phyloP scores from a whole-genome alignment of 2,329 filamentous ascomycete genomes.

The Ilyonectria robusta region DNA sequence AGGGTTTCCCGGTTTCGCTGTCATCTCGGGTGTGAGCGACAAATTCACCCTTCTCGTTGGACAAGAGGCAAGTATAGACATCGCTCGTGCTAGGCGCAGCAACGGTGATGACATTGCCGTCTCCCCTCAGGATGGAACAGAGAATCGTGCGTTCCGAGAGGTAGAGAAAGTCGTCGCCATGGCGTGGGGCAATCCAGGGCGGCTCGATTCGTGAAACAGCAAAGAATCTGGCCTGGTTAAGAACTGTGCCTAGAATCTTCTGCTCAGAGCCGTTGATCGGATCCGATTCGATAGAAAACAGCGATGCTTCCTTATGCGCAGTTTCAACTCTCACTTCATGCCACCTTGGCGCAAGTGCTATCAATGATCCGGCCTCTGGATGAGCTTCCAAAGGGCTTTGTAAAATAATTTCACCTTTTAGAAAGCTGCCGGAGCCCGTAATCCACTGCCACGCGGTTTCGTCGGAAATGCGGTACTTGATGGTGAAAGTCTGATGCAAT shows the following conservation, averaged over 20 bases:
- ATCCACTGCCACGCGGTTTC: slow-evolving; percentile 7
- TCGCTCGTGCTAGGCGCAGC: not conserved
- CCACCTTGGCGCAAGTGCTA: not conserved
- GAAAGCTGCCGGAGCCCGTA: not conserved
- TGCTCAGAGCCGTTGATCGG: not conserved
- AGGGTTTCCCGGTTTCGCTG: not conserved
- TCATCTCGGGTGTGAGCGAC: slow-evolving; percentile 1
- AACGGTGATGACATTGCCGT: slow-evolving; percentile 5
- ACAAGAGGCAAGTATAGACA: not conserved
- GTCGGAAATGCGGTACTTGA: slow-evolving; percentile 7
- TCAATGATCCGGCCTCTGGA: not conserved
- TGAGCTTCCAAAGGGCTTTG: not conserved
- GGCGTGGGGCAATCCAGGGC: slow-evolving; percentile 10
- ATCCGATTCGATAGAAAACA: not conserved
- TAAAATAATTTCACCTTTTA: slow-evolving; percentile 5
- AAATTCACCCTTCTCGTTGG: not conserved
- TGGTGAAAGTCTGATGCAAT: not conserved
- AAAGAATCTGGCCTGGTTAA: slow-evolving; percentile 3
- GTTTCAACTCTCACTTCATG: not conserved
- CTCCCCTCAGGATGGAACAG: not conserved
- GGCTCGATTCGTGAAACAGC: slow-evolving; percentile 4
- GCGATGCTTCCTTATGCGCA: not conserved
- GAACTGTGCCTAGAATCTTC: not conserved
- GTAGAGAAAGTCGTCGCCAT: slow-evolving; percentile 1
- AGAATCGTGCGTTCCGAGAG: slow-evolving; percentile 5